phyloP scores from a whole-genome alignment of 2,329 filamentous ascomycete species.

The Trichoderma harzianum region DNA sequence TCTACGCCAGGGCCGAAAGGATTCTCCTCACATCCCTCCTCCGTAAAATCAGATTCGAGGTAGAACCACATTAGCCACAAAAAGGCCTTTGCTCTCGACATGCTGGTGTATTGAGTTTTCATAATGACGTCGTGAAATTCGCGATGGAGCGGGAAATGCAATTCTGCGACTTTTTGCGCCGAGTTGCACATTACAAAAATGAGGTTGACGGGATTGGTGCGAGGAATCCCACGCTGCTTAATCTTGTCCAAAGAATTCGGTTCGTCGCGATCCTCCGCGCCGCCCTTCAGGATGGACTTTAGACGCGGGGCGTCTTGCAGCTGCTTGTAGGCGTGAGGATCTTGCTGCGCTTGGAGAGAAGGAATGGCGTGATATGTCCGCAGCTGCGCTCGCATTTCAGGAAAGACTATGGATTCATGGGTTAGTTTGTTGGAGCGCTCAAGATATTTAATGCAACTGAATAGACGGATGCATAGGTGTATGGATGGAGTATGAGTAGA shows the following conservation, averaged over 20 bases:
- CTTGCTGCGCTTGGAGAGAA: conserved; percentile 89
- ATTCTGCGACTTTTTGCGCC: conserved; percentile 85
- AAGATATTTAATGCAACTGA: conserved; percentile 19
- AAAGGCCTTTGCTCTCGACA: conserved; percentile 81
- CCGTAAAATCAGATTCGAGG: conserved; percentile 89
- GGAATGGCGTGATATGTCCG: conserved; percentile 98
- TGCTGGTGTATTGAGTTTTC: conserved; percentile 77
- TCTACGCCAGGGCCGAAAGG: conserved; percentile 77
- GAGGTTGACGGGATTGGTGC: conserved; percentile 95
- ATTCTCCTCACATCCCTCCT: conserved; percentile 83
- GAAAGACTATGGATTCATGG: conserved; percentile 67
- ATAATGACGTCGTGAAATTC: conserved; percentile 98
- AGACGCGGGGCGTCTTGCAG: conserved; percentile 92
- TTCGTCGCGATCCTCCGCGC: conserved; percentile 84
- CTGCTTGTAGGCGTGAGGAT: conserved; percentile 95
- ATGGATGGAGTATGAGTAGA: not conserved
- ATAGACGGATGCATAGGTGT: not conserved
- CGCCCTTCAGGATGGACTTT: conserved; percentile 96
- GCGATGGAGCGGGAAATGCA: conserved; percentile 78
- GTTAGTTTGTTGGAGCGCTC: not conserved
- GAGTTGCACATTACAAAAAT: conserved; percentile 92
- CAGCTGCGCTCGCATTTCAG: conserved; percentile 96
- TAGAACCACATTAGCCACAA: conserved; percentile 99
- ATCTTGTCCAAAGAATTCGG: conserved; percentile 82
- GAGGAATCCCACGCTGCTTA: conserved; percentile 59